These are phyloP conservation scores for Sanguinoderma infundibulare DNA, from an alignment of 1,284 basidiomycete genomes.

Conservation along the genomic window DNA sequence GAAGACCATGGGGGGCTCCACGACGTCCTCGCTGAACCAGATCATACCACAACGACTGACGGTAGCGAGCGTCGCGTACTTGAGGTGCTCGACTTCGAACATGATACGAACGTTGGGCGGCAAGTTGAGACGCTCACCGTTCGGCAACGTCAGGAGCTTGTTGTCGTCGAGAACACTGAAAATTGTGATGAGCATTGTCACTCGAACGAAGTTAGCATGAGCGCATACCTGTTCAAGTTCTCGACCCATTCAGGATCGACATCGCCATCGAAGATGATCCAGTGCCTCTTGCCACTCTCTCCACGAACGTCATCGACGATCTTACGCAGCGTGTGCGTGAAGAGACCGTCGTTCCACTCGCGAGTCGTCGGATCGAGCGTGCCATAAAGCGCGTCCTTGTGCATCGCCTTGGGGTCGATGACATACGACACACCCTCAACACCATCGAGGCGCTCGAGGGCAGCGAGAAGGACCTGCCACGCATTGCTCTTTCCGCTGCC, in stretches of 20 bases:
- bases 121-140: constrained; percentile 97
- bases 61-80: constrained; percentile 96
- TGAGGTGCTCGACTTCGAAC: constrained; percentile 99
- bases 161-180: constrained; percentile 97
- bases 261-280: constrained; percentile 99
- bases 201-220: constrained; percentile 1
- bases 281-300: constrained; percentile 95
- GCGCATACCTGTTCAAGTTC: constrained; percentile 91
- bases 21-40: constrained; percentile 98
- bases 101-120: constrained; percentile 98
- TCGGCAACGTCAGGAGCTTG: constrained; percentile 96
- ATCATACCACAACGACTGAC: constrained; percentile 99
- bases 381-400: constrained; percentile 98
- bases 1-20: constrained; percentile 92
- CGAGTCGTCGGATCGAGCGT: constrained; percentile 97
- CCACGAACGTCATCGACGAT: constrained; percentile 99
- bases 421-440: constrained; percentile 94
- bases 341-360: constrained; percentile 99
- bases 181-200: constrained; percentile 14
- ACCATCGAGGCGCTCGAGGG: constrained; percentile 91
- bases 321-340: constrained; percentile 97
- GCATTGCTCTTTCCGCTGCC: constrained; percentile 98
- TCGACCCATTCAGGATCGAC: constrained; percentile 99
- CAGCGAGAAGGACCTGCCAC: constrained; percentile 93
- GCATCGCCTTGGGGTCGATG: constrained; percentile 99